A percentile compares a stretch with the other conserved stretches of the same genome.
Conservation (phyloP, 2,329 filamentous ascomycete genomes). For the Aspergillus glaucus region DNA sequence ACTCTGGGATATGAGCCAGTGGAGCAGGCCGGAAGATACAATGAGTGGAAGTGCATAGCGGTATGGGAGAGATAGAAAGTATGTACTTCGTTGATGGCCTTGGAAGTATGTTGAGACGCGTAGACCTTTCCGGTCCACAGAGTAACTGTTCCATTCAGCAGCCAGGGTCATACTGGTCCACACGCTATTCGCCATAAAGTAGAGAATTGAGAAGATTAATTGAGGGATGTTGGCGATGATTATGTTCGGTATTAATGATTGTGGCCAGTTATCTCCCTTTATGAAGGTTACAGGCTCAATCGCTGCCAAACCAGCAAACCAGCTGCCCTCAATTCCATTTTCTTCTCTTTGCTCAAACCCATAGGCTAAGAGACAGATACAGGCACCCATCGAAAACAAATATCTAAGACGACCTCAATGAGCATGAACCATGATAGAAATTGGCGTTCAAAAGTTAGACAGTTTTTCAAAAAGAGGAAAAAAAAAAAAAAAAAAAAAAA, state of each 20-base stretch:
- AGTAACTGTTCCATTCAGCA: conserved; percentile 44
- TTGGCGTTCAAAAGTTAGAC: too few relatives aligned
- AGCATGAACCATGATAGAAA: too few relatives aligned
- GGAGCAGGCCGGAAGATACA: conserved; percentile 30
- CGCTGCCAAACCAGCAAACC: conserved; percentile 5
- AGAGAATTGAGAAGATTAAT: conserved; percentile 28
- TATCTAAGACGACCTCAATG: too few relatives aligned
- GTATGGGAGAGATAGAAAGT: conserved; percentile 43
- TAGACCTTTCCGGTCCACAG: conserved; percentile 32
- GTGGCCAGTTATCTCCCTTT: conserved; percentile 1
- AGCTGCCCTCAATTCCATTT: neutral
- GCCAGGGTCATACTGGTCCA: conserved; percentile 44
- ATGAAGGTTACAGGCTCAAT: conserved; percentile 5
- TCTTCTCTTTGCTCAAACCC: too few relatives aligned
- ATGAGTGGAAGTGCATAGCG: conserved; percentile 40
- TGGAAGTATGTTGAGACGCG: conserved; percentile 35
- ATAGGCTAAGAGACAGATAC: too few relatives aligned
- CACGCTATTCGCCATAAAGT: conserved; percentile 30
- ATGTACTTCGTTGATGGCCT: conserved; percentile 38
- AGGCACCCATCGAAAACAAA: too few relatives aligned
- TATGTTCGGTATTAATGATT: conserved; percentile 6
- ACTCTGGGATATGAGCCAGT: conserved; percentile 47
- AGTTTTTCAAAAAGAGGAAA: too few relatives aligned
- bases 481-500: too few relatives aligned
- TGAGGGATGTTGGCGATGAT: conserved; percentile 33